Base-by-base conservation (phyloP, 1,284 basidiomycete species). In the Melampsora abietis-canadensis region DNA sequence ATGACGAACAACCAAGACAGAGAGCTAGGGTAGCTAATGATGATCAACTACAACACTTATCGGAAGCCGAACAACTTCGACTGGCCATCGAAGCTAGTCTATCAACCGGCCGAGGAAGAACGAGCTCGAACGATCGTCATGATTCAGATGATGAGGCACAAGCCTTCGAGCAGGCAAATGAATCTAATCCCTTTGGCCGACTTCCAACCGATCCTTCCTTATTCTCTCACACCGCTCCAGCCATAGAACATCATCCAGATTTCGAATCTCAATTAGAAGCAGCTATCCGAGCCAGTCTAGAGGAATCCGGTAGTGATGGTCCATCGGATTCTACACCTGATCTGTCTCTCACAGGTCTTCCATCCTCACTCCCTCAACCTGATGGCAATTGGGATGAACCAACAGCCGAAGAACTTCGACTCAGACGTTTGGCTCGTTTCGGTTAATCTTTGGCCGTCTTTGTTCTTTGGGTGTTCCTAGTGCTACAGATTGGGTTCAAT, bases 11-110 rank as follows among this genome's bases (percentile, higher is more conserved):
- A 34, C 46, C 19, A 57, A 51, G 48, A 51, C 24, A 54, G 57
- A 54, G 37, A 47, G 65, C 12, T 24, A 48, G 24, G 14, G 27
- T 21, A 15, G 37, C 64, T 46, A 15, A 21, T 31, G 27, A 17
- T 37, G 44, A 17, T 37, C 44, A 21, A 46, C 12, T 64, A 15
- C 34, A n/a, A 8, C 37, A 66, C 21, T 30, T 66, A 34, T 19
- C 62, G 14, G 47, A 65, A 24, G 70, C 64, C 7, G 70, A 73
- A 19, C 70, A 73, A 44, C 46, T 73, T 27, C 62, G 51, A 10
- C 34, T 73, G 14, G 70, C 70, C 5, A 73, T 73, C 21, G 48
- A 65, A 34, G 70, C 70, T 40, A 73, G 70, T 66, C 34, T 73
- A 6, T 31, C 31, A 19, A 21, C 21, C 51, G 19, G 21, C 51